Evolutionary conservation across 1,284 basidiomycete species (phyloP), one percentile per base, ranked within the genome.

Genomic region (Leccinum cinnamomeum): DNA sequence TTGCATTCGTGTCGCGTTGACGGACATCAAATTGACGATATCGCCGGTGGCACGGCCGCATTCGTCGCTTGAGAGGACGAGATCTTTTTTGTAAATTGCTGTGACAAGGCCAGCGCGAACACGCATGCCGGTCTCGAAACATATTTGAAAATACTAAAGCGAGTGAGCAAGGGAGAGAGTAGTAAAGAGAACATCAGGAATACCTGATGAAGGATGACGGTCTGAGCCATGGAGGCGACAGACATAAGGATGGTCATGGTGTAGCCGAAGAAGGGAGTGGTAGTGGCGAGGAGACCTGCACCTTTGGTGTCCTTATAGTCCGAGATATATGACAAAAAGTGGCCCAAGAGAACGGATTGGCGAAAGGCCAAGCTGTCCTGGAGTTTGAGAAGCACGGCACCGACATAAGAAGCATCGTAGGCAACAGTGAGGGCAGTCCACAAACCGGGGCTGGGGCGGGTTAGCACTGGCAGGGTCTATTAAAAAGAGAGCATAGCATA

Each of bases 11-110:
- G 89, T 91, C 0, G 94, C 88, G 70, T 94, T 87, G 35, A 97
- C 92, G 11, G 88, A 90, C 91, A 97, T 96, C 30, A 97, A 77
- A 73, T 98, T 98, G 68, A 97, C 94, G 57, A 97, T 95, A 71
- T 98, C 95, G 4, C 96, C 96, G 0, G 92, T 89, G 0, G 91
- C 85, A 44, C 91, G 86, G 10, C 75, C 82, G 4, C 90, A 86
- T 70, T 94, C 94, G 63, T 94, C 90, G 68, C 90, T 94, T 7
- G 92, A 93, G 20, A 98, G 83, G 1, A 92, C 82, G 20, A 98
- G 81, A 0, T 93, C 85, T 75, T 98, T 97, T 65, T 89, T 82
- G 79, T 96, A 98, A 61, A 97, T 92, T 1, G 85, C 84, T 0
- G 89, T 89, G 41, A 98, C 86, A 20, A 98, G 82, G 1, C 95